Conservation (phyloP, 305 asterid species). For the Fraxinus greggii region DNA sequence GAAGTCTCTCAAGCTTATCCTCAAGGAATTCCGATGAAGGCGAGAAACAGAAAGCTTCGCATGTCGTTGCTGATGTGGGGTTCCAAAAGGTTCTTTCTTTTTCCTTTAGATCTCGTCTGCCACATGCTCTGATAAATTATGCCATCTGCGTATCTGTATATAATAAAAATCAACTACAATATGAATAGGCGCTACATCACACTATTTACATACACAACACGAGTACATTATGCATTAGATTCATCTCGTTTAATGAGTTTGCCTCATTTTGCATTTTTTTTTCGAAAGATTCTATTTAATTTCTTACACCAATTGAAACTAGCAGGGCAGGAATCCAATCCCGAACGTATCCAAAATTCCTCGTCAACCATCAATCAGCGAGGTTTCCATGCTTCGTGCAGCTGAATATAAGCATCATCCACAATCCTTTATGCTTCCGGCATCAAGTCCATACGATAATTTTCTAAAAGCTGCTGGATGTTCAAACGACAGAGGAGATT, state of each 20-base stretch:
- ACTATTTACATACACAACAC: neutral
- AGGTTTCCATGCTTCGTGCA: constrained; percentile 38
- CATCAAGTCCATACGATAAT: constrained; percentile 83
- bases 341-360: constrained; percentile 33
- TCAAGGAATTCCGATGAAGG: constrained; percentile 41
- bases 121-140: neutral
- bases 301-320: constrained; percentile 15
- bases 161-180: neutral
- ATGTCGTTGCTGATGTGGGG: constrained; percentile 24
- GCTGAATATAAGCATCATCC: constrained; percentile 53
- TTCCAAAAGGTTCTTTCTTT: constrained; percentile 36
- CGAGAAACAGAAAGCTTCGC: constrained; percentile 31
- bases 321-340: constrained; percentile 50
- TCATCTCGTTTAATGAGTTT: neutral
- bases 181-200: neutral
- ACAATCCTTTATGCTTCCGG: constrained; percentile 63
- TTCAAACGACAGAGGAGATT: constrained; percentile 8
- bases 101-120: neutral
- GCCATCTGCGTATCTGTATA: neutral
- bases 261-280: neutral
- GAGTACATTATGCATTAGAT: neutral
- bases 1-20: constrained; percentile 45
- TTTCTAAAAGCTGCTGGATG: constrained; percentile 94
- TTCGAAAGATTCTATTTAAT: neutral
- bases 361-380: constrained; percentile 27